phyloP scores from a whole-genome alignment of 257 asterid genomes.

The Salvia splendens region DNA sequence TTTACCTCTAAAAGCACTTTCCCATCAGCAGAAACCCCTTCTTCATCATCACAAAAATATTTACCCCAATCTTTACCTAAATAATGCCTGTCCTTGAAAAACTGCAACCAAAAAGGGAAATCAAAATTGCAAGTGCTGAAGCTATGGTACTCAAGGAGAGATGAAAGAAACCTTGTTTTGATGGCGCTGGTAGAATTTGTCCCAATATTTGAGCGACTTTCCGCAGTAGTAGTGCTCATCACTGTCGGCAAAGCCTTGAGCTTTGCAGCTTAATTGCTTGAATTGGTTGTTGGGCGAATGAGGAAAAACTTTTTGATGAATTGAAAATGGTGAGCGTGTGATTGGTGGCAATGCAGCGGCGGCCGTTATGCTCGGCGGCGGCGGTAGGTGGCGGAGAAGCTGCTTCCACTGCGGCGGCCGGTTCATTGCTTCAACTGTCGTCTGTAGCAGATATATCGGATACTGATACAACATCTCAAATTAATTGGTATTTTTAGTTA shows the following conservation, averaged over 20 bases:
- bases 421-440: neutral
- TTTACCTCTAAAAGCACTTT: conserved; percentile 74
- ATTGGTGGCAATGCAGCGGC: conserved; percentile 18
- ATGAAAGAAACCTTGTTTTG: conserved; percentile 59
- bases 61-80: conserved; percentile 80
- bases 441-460: no score
- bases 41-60: conserved; percentile 48
- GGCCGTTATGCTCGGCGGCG: conserved; percentile 28
- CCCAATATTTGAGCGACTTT: conserved; percentile 56
- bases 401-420: neutral
- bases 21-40: conserved; percentile 38
- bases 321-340: neutral
- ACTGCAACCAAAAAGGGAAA: conserved; percentile 41
- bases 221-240: conserved; percentile 50
- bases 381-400: neutral
- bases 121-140: conserved; percentile 13
- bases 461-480: no score
- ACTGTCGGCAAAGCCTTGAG: conserved; percentile 11
- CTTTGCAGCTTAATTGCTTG: conserved; percentile 27
- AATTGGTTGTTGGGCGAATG: conserved; percentile 13
- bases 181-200: conserved; percentile 75
- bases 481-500: no score
- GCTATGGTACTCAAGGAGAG: neutral
- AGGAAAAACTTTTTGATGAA: conserved; percentile 20
- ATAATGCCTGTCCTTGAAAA: conserved; percentile 81